These are phyloP conservation scores for Giardia duodenalis DNA, from an alignment of 208 protist genomes.

Conservation along the genomic window DNA sequence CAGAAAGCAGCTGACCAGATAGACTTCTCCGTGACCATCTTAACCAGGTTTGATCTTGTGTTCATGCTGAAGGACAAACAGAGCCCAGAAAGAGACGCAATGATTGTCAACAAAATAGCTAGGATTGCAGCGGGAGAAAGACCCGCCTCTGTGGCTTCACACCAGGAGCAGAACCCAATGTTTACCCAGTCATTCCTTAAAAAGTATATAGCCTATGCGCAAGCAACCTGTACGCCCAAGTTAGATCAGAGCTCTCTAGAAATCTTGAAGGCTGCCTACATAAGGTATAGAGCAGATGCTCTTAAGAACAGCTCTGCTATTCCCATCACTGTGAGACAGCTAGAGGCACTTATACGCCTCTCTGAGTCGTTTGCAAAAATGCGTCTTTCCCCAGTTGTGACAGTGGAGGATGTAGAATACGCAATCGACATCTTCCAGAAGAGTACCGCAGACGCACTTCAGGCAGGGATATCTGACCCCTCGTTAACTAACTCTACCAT, in stretches of 20 bases:
- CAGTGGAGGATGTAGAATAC: neutral
- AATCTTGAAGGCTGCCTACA: slow-evolving; percentile 28
- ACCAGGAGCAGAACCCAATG: neutral
- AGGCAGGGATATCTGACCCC: neutral
- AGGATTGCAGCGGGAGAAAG: neutral
- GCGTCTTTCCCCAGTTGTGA: slow-evolving; percentile 49
- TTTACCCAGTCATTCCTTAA: neutral
- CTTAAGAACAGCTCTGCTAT: slow-evolving; percentile 33
- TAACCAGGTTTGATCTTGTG: slow-evolving; percentile 78
- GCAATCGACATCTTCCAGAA: slow-evolving; percentile 9
- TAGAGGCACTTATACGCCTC: slow-evolving; percentile 76
- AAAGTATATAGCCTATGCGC: neutral
- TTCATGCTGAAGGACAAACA: slow-evolving; percentile 63
- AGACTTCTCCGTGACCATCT: slow-evolving; percentile 88
- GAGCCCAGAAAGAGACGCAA: slow-evolving; percentile 47
- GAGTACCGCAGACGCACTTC: neutral
- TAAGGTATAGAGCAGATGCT: slow-evolving; percentile 31
- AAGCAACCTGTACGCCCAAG: neutral
- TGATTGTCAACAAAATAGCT: neutral
- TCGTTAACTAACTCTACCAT: neutral
- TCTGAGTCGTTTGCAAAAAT: slow-evolving; percentile 85
- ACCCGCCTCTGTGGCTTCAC: neutral
- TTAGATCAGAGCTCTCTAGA: neutral
- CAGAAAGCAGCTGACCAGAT: slow-evolving; percentile 55
- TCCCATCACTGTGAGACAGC: slow-evolving; percentile 79